A percentile compares a stretch with the other conserved stretches of the same genome.
Conservation (phyloP, 2,329 filamentous ascomycete genomes). For the Albophoma yamanashiensis region DNA sequence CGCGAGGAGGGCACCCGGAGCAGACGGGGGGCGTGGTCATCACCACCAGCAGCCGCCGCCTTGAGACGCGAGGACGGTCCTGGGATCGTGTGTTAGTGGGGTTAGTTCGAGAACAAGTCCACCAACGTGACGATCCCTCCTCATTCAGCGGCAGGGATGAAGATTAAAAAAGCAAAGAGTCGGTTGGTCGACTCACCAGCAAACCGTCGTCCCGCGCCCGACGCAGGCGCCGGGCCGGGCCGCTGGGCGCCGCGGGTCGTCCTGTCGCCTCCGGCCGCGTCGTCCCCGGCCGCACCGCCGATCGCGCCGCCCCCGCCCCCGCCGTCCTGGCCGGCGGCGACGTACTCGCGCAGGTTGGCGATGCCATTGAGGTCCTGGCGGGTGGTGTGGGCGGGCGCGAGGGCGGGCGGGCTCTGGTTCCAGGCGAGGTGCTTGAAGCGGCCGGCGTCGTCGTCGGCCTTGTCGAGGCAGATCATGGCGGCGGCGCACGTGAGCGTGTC, state of each 20-base stretch:
- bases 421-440: slow-evolving; percentile 34
- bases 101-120: too few relatives aligned
- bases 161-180: too few relatives aligned
- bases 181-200: slow-evolving; percentile 13
- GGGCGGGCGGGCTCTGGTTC: slow-evolving; percentile 42
- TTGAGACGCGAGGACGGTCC: slow-evolving; percentile 20
- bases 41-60: slow-evolving; percentile 27
- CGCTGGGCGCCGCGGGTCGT: slow-evolving; percentile 1
- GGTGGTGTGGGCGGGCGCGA: slow-evolving; percentile 38
- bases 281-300: neutral
- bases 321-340: slow-evolving; percentile 23
- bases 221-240: slow-evolving; percentile 4
- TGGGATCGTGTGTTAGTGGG: neutral
- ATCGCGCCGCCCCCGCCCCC: slow-evolving; percentile 13
- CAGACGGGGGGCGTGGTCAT: slow-evolving; percentile 24
- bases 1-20: slow-evolving; percentile 16
- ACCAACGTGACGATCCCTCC: too few relatives aligned
- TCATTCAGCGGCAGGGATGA: too few relatives aligned
- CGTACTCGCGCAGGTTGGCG: slow-evolving; percentile 36
- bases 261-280: slow-evolving; percentile 14
- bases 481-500: neutral
- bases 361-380: slow-evolving; percentile 45
- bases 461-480: slow-evolving; percentile 43
- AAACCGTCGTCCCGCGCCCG: slow-evolving; percentile 19
- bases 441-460: slow-evolving; percentile 43